A percentile compares a stretch with the other conserved stretches of the same genome.
Evolutionary conservation across 441 rosid genomes (phyloP).

Genomic region (Raphanus hybrid): DNA sequence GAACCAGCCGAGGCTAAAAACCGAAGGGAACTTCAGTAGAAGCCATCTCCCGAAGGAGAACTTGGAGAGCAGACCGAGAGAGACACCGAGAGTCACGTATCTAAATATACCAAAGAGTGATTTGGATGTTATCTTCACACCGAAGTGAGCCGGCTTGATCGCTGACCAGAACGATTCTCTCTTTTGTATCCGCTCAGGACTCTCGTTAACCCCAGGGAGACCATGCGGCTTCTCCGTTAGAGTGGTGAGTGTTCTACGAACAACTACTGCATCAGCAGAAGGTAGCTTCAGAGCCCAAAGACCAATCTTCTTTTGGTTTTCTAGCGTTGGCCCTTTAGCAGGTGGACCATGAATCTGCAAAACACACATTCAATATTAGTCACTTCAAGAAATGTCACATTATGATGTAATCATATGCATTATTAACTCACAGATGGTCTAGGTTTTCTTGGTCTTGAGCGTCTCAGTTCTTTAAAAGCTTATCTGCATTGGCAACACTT

Average conservation of each 20-base stretch:
- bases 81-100: slow-evolving; percentile 61
- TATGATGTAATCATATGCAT: background rate
- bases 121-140: slow-evolving; percentile 72
- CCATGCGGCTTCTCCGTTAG: slow-evolving; percentile 75
- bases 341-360: slow-evolving; percentile 83
- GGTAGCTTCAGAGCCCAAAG: slow-evolving; percentile 86
- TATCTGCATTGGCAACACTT: slow-evolving; percentile 68
- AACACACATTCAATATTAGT: slow-evolving; percentile 18
- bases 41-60: slow-evolving; percentile 74
- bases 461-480: slow-evolving; percentile 68
- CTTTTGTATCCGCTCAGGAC: slow-evolving; percentile 53
- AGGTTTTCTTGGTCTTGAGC: slow-evolving; percentile 71
- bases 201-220: slow-evolving; percentile 75
- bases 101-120: slow-evolving; percentile 60
- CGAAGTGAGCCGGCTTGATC: slow-evolving; percentile 80
- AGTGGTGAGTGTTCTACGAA: slow-evolving; percentile 73
- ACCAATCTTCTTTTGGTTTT: slow-evolving; percentile 71
- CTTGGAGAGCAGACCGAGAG: slow-evolving; percentile 61
- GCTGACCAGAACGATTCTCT: slow-evolving; percentile 76
- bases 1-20: slow-evolving; percentile 85
- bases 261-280: slow-evolving; percentile 81
- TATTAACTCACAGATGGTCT: slow-evolving; percentile 62
- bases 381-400: slow-evolving; percentile 8
- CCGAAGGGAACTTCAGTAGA: slow-evolving; percentile 77
- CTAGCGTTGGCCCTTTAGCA: slow-evolving; percentile 63